A percentile compares a stretch with the other conserved stretches of the same genome.
Evolutionary conservation across 805 yeast species (phyloP).

Genomic region (Ogataea henricii): DNA sequence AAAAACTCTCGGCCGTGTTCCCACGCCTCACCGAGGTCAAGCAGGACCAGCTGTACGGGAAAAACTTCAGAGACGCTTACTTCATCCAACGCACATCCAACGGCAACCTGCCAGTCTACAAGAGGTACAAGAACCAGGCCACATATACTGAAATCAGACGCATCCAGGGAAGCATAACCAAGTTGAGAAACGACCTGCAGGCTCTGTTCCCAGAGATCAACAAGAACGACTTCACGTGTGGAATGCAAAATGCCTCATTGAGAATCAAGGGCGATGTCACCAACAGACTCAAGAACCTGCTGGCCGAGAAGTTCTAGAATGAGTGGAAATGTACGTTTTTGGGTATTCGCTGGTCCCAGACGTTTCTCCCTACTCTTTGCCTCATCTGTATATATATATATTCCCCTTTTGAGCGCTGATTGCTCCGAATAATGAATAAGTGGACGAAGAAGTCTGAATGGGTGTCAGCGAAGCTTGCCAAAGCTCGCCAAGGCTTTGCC

Average conservation of each 20-base stretch:
- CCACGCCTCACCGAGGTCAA: slow-evolving; percentile 30
- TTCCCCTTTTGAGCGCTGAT: neutral
- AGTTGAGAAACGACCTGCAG: slow-evolving; percentile 67
- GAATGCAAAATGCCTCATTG: slow-evolving; percentile 54
- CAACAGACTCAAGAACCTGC: slow-evolving; percentile 37
- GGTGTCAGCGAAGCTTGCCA: no score
- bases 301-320: slow-evolving; percentile 34
- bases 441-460: neutral
- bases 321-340: neutral
- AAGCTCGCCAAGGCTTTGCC: no score
- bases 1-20: slow-evolving; percentile 23
- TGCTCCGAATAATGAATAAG: neutral
- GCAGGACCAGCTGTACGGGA: slow-evolving; percentile 26
- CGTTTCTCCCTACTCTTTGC: neutral
- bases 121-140: slow-evolving; percentile 61
- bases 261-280: slow-evolving; percentile 51
- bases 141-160: slow-evolving; percentile 74
- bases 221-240: slow-evolving; percentile 45
- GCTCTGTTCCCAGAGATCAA: slow-evolving; percentile 49
- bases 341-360: neutral
- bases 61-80: slow-evolving; percentile 43
- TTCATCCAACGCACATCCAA: slow-evolving; percentile 50
- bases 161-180: slow-evolving; percentile 66
- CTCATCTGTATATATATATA: neutral
- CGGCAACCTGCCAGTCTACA: slow-evolving; percentile 83